These are phyloP conservation scores for Salvia sclarea DNA, from an alignment of 305 asterid genomes.

Conservation along the genomic window DNA sequence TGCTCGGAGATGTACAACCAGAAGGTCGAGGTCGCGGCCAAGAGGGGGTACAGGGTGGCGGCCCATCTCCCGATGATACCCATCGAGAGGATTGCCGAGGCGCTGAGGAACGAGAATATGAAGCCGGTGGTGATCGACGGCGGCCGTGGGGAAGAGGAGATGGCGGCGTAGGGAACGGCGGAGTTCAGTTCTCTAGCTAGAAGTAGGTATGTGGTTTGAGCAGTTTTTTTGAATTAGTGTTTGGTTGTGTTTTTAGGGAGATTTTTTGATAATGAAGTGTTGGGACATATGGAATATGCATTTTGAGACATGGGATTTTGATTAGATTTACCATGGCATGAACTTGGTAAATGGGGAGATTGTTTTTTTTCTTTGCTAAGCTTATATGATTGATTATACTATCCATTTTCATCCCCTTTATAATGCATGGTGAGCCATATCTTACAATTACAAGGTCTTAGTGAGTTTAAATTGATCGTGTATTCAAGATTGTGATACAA, in stretches of 20 bases:
- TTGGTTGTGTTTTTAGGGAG: neutral
- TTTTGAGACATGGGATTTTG: neutral
- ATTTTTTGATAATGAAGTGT: neutral
- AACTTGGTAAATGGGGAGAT: neutral
- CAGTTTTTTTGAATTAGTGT: neutral
- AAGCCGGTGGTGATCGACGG: conserved; percentile 18
- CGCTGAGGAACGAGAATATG: conserved; percentile 15
- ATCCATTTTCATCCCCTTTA: neutral
- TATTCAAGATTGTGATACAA: neutral
- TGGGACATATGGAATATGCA: neutral
- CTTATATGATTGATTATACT: neutral
- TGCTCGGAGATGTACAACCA: conserved; percentile 29
- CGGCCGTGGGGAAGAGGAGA: conserved; percentile 7
- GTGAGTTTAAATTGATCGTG: neutral
- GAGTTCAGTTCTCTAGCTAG: conserved; percentile 3
- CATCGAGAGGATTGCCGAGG: conserved; percentile 25
- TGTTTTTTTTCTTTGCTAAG: neutral
- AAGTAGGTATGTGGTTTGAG: neutral
- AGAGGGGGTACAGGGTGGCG: conserved; percentile 31
- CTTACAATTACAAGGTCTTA: no score
- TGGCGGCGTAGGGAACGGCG: neutral
- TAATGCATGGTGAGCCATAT: neutral
- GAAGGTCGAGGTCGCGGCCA: conserved; percentile 22
- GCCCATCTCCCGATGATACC: conserved; percentile 33
- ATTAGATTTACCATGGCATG: neutral